Evolutionary conservation across 352 stramenopile genomes (phyloP), one percentile per base, ranked within the genome.

Genomic region (Globisporangium okanoganense): DNA sequence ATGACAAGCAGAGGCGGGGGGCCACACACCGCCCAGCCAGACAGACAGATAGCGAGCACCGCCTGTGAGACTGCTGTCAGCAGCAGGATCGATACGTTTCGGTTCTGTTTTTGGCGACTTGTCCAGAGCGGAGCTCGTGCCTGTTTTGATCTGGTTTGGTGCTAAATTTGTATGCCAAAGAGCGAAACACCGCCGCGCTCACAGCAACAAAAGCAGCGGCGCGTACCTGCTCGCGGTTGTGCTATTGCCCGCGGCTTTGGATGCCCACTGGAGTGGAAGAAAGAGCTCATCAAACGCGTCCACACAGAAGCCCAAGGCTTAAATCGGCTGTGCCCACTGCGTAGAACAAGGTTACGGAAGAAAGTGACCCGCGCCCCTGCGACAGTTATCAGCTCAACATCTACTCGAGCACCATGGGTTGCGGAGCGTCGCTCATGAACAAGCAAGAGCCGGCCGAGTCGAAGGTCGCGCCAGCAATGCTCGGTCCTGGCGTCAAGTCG

Each of bases 401-500:
- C 40, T 45, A 49, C 43, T 6, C 27, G 27, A 43, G 27, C 25
- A 47, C 16, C 36, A 92, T 92, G 82, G 82, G 82, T 58, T 92
- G 82, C 62, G 78, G 82, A 16, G 76, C 78, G 31, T 92, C 79
- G 9, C 72, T 90, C 29, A 57, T 87, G 45, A 72, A 85, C 58
- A 76, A 76, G 10, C 61, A 70, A 12, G 71, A 84, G 60, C 55
- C 65, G 1, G 59, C 67, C 9, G 71, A 76, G 20, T 64, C 79
- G 38, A 92, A 88, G 58, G 67, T 85, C 24, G 31, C 65, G 10
- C 73, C 79, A 0, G 29, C 54, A 35, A 59, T 66, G 52, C 35
- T 59, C 6, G 44, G 52, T 29, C 60, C 60, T 7, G 60, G 60
- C 24, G 43, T 22, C 24, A 91, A 91, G 29, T 47, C 70, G 5